Evolutionary conservation across 768 basidiomycete genomes (phyloP).

Genomic region (Holtermanniella nyarrowii): DNA sequence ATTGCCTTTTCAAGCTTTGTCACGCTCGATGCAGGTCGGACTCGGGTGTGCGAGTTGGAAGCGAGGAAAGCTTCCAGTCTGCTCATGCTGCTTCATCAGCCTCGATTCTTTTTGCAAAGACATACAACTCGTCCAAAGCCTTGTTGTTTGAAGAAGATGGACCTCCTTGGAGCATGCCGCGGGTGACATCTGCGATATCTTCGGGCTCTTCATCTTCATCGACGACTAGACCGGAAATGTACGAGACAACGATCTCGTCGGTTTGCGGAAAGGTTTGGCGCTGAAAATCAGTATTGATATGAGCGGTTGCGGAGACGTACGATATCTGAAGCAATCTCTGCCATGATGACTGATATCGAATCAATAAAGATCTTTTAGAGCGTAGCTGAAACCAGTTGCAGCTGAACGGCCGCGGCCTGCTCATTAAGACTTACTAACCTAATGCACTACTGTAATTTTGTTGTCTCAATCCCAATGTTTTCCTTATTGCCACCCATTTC

Average conservation of each 20-base stretch:
- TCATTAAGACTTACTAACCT: too few relatives aligned
- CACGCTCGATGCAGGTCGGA: constrained; percentile 15
- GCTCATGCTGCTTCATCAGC: constrained; percentile 25
- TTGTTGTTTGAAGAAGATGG: constrained; percentile 16
- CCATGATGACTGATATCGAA: constrained; percentile 13
- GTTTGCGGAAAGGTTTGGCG: constrained; percentile 38
- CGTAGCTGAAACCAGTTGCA: neutral
- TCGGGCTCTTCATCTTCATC: constrained; percentile 43
- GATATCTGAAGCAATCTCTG: constrained; percentile 29
- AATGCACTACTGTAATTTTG: too few relatives aligned
- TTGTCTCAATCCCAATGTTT: too few relatives aligned
- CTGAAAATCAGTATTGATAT: constrained; percentile 4
- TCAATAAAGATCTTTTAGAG: constrained; percentile 1
- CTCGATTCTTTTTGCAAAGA: neutral
- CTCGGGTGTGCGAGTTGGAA: constrained; percentile 30
- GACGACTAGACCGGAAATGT: constrained; percentile 41
- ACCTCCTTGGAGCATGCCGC: constrained; percentile 38
- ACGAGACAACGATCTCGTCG: constrained; percentile 41
- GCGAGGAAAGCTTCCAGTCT: constrained; percentile 38
- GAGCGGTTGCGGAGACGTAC: constrained; percentile 11
- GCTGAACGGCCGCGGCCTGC: too few relatives aligned
- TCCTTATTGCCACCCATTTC: neutral
- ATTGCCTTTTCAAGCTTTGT: constrained; percentile 39
- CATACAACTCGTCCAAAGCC: constrained; percentile 38
- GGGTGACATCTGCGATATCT: constrained; percentile 40